Conservation (phyloP, 2,329 filamentous ascomycete species). For the Colletotrichum sidae region DNA sequence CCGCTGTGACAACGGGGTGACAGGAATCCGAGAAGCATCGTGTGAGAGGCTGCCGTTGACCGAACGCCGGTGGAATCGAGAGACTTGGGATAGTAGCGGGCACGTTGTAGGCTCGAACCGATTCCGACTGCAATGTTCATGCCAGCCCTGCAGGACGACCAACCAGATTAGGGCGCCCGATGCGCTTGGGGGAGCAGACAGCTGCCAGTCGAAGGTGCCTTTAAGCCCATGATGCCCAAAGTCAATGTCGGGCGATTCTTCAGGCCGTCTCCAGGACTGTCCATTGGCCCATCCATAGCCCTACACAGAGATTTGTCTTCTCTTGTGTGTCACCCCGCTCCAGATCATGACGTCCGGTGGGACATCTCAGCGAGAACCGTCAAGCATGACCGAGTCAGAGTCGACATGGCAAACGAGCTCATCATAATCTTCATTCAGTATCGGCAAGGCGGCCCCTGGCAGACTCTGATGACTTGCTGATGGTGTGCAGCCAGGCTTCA, state of each 20-base stretch:
- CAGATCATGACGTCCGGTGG: no score
- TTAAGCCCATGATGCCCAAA: not conserved
- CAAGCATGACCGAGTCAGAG: no score
- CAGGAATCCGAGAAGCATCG: slow-evolving; percentile 22
- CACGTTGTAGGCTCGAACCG: not conserved
- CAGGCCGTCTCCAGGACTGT: no score
- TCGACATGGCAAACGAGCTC: no score
- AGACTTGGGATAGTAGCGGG: no score
- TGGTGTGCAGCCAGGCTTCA: slow-evolving; percentile 2
- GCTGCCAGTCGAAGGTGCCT: slow-evolving; percentile 14
- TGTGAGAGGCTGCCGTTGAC: slow-evolving; percentile 12
- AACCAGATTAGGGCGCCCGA: not conserved
- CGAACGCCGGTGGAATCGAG: not conserved
- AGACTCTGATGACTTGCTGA: not conserved
- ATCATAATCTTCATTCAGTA: not conserved
- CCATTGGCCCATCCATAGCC: no score
- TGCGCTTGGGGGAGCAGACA: slow-evolving; percentile 1
- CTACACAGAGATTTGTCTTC: no score
- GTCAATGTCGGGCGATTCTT: slow-evolving; percentile 18
- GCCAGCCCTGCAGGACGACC: not conserved
- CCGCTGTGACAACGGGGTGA: slow-evolving; percentile 35
- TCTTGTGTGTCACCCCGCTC: no score
- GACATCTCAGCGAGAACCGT: no score
- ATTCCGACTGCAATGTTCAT: not conserved
- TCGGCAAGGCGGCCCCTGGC: not conserved